Base-by-base conservation (phyloP, 2,329 filamentous ascomycete genomes). In the Calonectria montana region DNA sequence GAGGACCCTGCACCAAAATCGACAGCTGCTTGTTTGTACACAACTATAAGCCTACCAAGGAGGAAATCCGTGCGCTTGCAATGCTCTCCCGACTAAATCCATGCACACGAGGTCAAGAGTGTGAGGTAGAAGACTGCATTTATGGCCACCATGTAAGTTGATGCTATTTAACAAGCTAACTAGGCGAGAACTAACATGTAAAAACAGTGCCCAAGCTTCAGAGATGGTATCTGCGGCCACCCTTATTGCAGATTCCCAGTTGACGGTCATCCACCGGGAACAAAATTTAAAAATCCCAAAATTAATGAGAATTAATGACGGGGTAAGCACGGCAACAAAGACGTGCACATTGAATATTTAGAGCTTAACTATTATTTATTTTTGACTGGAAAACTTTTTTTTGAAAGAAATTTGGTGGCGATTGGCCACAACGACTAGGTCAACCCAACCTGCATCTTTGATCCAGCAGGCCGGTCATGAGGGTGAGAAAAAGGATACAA, bases 121-220 rank as follows among this genome's bases (percentile, higher is more conserved):
- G 90, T 74, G 86, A 88, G 8, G 81, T 86, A 4, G 85, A 87
- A 2, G 87, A 88, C 73, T 92, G 90, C 78, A 91, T 92, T 70
- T 92, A 92, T 75, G 90, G 90, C 3, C 90, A 92, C 78, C 87
- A 92, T 76, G 89, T 90, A 78, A 83, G 88, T 85, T 21, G 25
- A 41, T 12, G 6, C n/a, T 21, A 8, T 21, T 2, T 27, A 18
- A 29, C 25, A 5, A 4, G 13, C 8, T 8, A 5, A 43, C 53
- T 53, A 37, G 61, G 48, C 31, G 31, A 35, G 10, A 35, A 27
- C 74, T 80, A 48, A 71, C 35, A 27, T 35, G 9, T 10, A 37
- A 9, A 9, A 29, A 13, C 67, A 90, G 88, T 91, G 89, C 74
- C 88, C 89, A 0, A 90, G 86, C 71, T 84, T 88, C n/a, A 80